phyloP scores from a whole-genome alignment of 768 basidiomycete species.

The Kwoniella heveanensis region DNA sequence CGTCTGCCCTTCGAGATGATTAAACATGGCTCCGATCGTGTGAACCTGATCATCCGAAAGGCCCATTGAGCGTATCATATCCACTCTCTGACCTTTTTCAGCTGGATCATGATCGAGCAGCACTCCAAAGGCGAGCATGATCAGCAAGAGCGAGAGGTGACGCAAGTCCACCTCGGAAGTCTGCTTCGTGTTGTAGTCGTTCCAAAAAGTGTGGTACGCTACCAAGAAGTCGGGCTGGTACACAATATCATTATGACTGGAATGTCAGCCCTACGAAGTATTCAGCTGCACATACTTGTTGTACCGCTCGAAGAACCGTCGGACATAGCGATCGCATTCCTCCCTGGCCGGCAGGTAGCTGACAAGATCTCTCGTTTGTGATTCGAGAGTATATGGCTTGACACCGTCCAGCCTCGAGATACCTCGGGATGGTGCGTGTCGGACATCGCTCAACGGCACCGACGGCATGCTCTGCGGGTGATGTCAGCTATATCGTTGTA shows the following conservation, averaged over 20 bases:
- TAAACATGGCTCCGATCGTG: not conserved
- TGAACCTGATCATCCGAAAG: not conserved
- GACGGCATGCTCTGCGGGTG: conserved; percentile 12
- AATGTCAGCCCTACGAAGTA: not conserved
- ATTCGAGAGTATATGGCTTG: conserved; percentile 24
- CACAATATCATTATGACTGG: conserved; percentile 35
- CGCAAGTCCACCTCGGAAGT: conserved; percentile 30
- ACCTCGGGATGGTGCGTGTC: conserved; percentile 7
- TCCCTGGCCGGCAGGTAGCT: conserved; percentile 12
- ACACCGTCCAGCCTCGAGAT: conserved; percentile 16
- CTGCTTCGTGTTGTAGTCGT: conserved; percentile 19
- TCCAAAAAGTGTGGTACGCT: conserved; percentile 37
- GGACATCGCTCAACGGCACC: conserved; percentile 23
- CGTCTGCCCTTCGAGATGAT: conserved; percentile 7
- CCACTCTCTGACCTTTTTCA: not conserved
- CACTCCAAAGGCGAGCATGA: conserved; percentile 35
- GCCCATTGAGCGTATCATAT: not conserved
- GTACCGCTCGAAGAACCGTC: conserved; percentile 29
- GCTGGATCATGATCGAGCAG: conserved; percentile 28
- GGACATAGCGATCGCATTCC: conserved; percentile 16
- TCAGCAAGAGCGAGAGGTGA: conserved; percentile 31
- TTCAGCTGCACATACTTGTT: conserved; percentile 24
- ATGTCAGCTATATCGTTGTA: not conserved
- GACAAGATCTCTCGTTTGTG: conserved; percentile 26
- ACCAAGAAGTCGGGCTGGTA: conserved; percentile 34